Conservation (phyloP, 768 basidiomycete genomes). For the Naematelia aurantialba region DNA sequence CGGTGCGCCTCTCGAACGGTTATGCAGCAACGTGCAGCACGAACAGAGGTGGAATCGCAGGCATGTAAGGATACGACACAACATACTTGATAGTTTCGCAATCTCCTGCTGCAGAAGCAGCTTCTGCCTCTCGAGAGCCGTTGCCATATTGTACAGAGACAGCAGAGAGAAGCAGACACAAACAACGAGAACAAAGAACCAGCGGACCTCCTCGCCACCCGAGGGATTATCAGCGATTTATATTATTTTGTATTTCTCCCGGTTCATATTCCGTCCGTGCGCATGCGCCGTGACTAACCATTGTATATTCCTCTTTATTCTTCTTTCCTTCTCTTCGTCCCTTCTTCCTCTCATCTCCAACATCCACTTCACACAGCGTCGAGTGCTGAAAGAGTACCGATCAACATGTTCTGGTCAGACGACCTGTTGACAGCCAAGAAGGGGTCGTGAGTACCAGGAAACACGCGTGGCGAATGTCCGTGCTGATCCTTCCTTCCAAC, state of each 20-base stretch:
- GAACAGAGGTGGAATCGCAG: no score
- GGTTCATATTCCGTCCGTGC: not conserved
- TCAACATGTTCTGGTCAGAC: constrained; percentile 78
- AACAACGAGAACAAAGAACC: constrained; percentile 2
- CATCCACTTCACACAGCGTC: no score
- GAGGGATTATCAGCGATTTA: not conserved
- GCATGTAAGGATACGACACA: not conserved
- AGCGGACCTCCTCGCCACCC: not conserved
- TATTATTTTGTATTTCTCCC: constrained; percentile 1
- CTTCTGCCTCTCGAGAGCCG: constrained; percentile 33
- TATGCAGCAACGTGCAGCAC: no score
- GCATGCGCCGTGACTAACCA: no score
- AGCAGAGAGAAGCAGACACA: not conserved
- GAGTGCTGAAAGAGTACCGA: no score
- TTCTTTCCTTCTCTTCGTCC: constrained; percentile 8
- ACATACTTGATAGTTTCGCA: constrained; percentile 46
- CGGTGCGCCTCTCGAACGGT: constrained; percentile 27
- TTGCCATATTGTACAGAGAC: constrained; percentile 14
- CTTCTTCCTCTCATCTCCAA: not conserved
- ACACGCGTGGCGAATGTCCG: not conserved
- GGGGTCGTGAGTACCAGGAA: constrained; percentile 67
- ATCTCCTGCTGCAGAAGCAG: constrained; percentile 45
- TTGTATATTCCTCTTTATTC: not conserved
- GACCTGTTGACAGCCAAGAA: constrained; percentile 76
- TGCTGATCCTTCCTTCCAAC: constrained; percentile 7